Base-by-base conservation (phyloP, 1,284 basidiomycete species). In the Heterobasidion occidentale region DNA sequence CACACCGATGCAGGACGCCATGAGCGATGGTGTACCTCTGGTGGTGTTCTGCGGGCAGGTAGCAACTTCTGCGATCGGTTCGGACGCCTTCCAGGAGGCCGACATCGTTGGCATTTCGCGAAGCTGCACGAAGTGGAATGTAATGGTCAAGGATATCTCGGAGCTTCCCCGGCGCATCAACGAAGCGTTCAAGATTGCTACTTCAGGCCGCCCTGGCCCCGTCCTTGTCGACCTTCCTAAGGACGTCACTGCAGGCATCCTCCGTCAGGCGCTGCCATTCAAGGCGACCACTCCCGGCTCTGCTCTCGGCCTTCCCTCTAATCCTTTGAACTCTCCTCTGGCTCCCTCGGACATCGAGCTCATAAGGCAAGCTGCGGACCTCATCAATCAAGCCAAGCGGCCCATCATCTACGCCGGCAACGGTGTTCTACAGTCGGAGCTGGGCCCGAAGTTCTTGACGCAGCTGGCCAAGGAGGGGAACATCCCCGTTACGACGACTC, bases 161-260 rank as follows among this genome's bases (percentile, higher is more conserved):
- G 96, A 98, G 73, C 80, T 98, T 4, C 97, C 96, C 8, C 78
- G 96, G 52, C 81, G 96, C 61, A 97, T 99, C 73, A 99, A 98
- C 71, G 96, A 99, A 73, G 97, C 96, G 0, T 99, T 99, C 84
- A 97, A 98, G 74, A 98, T 99, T 62, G 96, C 97, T 36, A 97
- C 92, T 2, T 93, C 93, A 9, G 97, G 96, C 1, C 86, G 97
- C 46, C 96, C 95, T 1, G 96, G 96, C 2, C 96, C 97, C 56
- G 96, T 98, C 45, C 87, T 99, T 59, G 95, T 99, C 59, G 96
- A 99, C 69, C 79, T 99, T 20, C 96, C 96, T 46, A 99, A 99
- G 74, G 97, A 99, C 70, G 86, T 99, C 56, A 99, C 96, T 0
- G 97, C 97, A 1, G 86, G 88, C 53, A 89, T 98, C 66, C 82